Evolutionary conservation across 805 yeast species (phyloP), one percentile per base, ranked within the genome.

Genomic region (Candida nemodendra): DNA sequence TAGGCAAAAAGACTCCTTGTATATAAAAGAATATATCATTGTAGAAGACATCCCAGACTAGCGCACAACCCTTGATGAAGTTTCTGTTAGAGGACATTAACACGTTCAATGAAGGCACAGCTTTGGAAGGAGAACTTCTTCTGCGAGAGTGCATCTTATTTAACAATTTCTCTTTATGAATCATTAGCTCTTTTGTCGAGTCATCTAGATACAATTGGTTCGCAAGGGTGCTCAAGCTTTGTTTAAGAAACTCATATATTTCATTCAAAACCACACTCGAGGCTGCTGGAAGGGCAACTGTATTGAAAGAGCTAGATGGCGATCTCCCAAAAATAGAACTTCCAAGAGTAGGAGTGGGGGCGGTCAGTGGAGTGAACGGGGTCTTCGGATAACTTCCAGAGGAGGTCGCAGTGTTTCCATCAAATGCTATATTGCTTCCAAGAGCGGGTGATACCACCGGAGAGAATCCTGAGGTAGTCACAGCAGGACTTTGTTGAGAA

Each of bases 1-100:
- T 51, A 0, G 90, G 90, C 23, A 79, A 47, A 32, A 83, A 71
- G 0, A 79, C 71, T 0, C 84, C 84, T 42, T 79, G 73, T 14
- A 81, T 61, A 50, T 78, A 78, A 36, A 78, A 79, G 35, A 74
- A 68, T 2, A 79, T 70, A 26, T 72, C 69, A n/a, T 66, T 64
- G 45, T 72, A 75, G 53, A 81, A 82, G 18, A 62, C 61, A 13
- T 69, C 70, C 89, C 89, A 82, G 2, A 78, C 64, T 1, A 67
- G 51, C 2, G 72, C 63, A 62, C 62, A 51, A 61, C 60, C 65
- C 55, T 32, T 64, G 48, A 47, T 52, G 36, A 58, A 58, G 18
- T 47, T 64, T 4, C 32, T 13, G 15, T 39, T 27, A 11, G 48
- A 26, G 6, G 50, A 30, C 19, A 30, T 32, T 14, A 30, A n/a